These are phyloP conservation scores for Pichia inconspicua DNA, from an alignment of 1,139 yeast genomes.

Conservation along the genomic window DNA sequence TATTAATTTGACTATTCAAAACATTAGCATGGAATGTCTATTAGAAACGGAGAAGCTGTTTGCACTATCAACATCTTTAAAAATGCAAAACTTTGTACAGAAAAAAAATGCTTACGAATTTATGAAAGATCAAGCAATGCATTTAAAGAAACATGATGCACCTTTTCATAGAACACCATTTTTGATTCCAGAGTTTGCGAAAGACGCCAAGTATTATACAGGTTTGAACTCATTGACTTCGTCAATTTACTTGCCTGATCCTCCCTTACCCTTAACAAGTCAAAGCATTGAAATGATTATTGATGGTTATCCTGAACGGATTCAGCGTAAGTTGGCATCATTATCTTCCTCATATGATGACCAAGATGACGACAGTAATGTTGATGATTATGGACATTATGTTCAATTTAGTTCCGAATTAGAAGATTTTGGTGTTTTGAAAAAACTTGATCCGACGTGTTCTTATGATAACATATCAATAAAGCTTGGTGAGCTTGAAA, in stretches of 20 bases:
- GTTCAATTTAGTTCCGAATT: slow-evolving; percentile 8
- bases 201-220: slow-evolving; percentile 34
- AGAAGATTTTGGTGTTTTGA: slow-evolving; percentile 8
- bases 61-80: slow-evolving; percentile 45
- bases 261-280: slow-evolving; percentile 52
- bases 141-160: slow-evolving; percentile 65
- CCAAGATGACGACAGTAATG: slow-evolving; percentile 2
- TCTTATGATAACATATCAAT: slow-evolving; percentile 51
- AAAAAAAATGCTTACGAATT: slow-evolving; percentile 42
- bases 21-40: slow-evolving; percentile 32
- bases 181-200: slow-evolving; percentile 43
- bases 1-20: slow-evolving; percentile 44
- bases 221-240: slow-evolving; percentile 50
- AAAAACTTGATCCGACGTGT: slow-evolving; percentile 18
- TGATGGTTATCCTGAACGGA: slow-evolving; percentile 28
- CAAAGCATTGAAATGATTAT: slow-evolving; percentile 35
- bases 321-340: slow-evolving; percentile 13
- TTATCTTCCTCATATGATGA: slow-evolving; percentile 9
- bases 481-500: slow-evolving; percentile 41
- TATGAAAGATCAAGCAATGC: slow-evolving; percentile 51
- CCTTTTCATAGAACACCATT: slow-evolving; percentile 78
- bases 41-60: slow-evolving; percentile 20
- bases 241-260: slow-evolving; percentile 57
- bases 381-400: slow-evolving; percentile 5
- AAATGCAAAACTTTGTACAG: slow-evolving; percentile 52